Conservation (phyloP, 2,329 filamentous ascomycete species). For the Pleoardoris graminearum region DNA sequence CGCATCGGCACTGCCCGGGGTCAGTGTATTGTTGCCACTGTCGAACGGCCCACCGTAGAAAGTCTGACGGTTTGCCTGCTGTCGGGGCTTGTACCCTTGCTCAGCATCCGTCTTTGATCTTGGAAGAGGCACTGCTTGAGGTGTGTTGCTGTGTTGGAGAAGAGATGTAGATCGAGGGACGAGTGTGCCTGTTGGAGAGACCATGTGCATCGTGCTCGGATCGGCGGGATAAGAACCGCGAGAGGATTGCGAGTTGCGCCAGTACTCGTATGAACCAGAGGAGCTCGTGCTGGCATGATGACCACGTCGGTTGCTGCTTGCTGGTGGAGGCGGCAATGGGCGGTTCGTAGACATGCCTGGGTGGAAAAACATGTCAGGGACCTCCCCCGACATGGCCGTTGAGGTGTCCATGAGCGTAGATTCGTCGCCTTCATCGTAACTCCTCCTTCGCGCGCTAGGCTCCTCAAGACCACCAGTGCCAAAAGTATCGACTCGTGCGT, state of each 20-base stretch:
- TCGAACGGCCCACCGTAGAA: constrained; percentile 40
- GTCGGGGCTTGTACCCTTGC: constrained; percentile 53
- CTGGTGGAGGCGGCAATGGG: constrained; percentile 66
- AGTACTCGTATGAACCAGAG: constrained; percentile 52
- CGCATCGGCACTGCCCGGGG: constrained; percentile 46
- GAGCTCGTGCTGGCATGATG: constrained; percentile 40
- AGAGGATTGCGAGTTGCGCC: constrained; percentile 38
- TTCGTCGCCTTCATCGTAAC: constrained; percentile 94
- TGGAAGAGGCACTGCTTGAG: constrained; percentile 77
- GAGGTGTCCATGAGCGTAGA: constrained; percentile 51
- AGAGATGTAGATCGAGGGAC: constrained; percentile 62
- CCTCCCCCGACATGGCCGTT: constrained; percentile 57
- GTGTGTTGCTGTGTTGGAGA: constrained; percentile 78
- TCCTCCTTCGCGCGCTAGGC: constrained; percentile 71
- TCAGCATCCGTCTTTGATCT: constrained; percentile 94
- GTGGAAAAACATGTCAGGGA: constrained; percentile 92
- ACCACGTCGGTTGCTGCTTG: constrained; percentile 58
- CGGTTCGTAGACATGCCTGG: constrained; percentile 69
- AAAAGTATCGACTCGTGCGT: constrained; percentile 79
- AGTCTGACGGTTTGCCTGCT: constrained; percentile 40
- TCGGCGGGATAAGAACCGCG: constrained; percentile 39
- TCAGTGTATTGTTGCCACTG: constrained; percentile 62
- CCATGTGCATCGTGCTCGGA: constrained; percentile 36
- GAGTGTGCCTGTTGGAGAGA: constrained; percentile 34
- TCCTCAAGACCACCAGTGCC: constrained; percentile 88